Evolutionary conservation across 2,329 filamentous ascomycete species (phyloP), one percentile per base, ranked within the genome.

Genomic region (Clonostachys solani): DNA sequence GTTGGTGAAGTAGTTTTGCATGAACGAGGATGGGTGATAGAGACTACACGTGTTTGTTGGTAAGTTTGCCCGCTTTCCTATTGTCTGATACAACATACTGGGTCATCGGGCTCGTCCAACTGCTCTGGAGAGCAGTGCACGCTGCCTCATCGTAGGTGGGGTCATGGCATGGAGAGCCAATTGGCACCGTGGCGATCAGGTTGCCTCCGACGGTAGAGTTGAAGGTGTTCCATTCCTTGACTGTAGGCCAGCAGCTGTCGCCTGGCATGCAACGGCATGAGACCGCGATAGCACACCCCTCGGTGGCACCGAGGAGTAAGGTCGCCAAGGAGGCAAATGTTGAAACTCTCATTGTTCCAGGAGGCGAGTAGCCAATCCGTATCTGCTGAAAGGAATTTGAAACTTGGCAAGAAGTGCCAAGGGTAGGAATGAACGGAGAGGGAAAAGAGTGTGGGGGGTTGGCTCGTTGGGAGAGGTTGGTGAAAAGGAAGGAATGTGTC

Each of bases 181-280:
- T 55, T 0, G 81, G 80, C 3, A 73, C 60, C 0, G 75, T 80
- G 12, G 70, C 66, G 40, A 84, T 64, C 29, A 84, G 62, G 5
- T 63, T 65, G 1, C 77, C 78, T 18, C 65, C 62, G 3, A 83
- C 63, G 1, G 78, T 72, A 13, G 57, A 46, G 54, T 84, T 82
- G 45, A 85, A 70, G 0, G 55, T 47, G 7, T 62, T 53, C 80
- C 81, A 85, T 6, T 61, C 59, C 2, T 54, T 42, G 1, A 52
- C 18, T 0, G 62, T 60, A 0, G 81, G 81, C 79, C 81, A 86
- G 55, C 68, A 72, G 1, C 51, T n/a, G 47, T 83, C 75, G 15
- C 71, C 72, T 1, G 80, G 79, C 37, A 75, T 66, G 58, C 68
- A 73, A 12, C 67, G 66, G 54, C 74, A 78, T 40, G 23, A 29